These are phyloP conservation scores for Cercospora citrullina DNA, from an alignment of 2,329 filamentous ascomycete species.

Conservation along the genomic window DNA sequence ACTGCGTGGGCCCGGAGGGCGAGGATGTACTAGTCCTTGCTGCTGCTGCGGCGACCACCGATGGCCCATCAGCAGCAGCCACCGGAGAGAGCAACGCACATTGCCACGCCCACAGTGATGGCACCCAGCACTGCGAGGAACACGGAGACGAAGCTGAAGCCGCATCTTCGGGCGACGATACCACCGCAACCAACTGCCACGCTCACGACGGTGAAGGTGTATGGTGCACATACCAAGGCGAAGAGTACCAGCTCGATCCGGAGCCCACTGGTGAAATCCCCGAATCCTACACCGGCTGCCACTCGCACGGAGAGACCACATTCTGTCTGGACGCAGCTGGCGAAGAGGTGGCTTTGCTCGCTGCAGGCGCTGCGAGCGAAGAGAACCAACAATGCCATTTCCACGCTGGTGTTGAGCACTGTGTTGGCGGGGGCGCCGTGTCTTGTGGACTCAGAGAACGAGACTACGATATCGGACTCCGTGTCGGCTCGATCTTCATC, in stretches of 20 bases:
- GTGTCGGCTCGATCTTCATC: slow-evolving; percentile 71
- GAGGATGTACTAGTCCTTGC: slow-evolving; percentile 9
- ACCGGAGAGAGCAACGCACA: neutral
- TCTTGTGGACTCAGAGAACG: slow-evolving; percentile 54
- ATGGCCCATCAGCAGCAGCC: neutral
- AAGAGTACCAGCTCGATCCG: slow-evolving; percentile 54
- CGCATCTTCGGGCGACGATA: slow-evolving; percentile 15
- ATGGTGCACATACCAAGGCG: slow-evolving; percentile 44
- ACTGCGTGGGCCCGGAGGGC: slow-evolving; percentile 7
- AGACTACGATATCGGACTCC: slow-evolving; percentile 66
- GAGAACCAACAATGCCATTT: slow-evolving; percentile 60
- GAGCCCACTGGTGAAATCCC: slow-evolving; percentile 51
- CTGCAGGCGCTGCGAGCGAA: slow-evolving; percentile 35
- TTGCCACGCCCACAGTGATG: slow-evolving; percentile 5
- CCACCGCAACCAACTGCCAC: slow-evolving; percentile 28
- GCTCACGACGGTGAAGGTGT: slow-evolving; percentile 21
- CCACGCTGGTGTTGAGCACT: slow-evolving; percentile 72
- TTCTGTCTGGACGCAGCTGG: slow-evolving; percentile 39
- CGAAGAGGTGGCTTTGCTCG: slow-evolving; percentile 8
- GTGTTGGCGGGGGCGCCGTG: slow-evolving; percentile 51
- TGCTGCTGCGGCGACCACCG: slow-evolving; percentile 34
- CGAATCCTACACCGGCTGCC: slow-evolving; percentile 61
- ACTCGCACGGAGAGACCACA: slow-evolving; percentile 60
- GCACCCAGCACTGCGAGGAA: slow-evolving; percentile 12
- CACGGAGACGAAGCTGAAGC: slow-evolving; percentile 1